These are phyloP conservation scores for Mycena metata DNA, from an alignment of 768 basidiomycete genomes.

Conservation along the genomic window DNA sequence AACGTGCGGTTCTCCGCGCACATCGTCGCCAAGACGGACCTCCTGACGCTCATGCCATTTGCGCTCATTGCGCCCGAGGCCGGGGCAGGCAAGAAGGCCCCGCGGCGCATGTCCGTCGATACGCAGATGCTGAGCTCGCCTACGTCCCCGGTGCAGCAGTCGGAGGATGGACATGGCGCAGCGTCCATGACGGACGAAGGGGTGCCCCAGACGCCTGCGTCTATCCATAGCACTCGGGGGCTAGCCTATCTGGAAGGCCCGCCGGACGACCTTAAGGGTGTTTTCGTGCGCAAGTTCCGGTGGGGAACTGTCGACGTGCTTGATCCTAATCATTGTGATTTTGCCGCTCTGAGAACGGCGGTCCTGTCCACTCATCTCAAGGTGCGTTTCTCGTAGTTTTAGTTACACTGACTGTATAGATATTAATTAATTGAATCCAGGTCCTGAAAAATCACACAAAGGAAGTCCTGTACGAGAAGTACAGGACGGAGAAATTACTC, in stretches of 20 bases:
- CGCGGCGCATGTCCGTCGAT: constrained; percentile 51
- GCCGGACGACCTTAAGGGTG: constrained; percentile 78
- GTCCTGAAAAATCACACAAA: constrained; percentile 86
- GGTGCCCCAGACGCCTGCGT: constrained; percentile 54
- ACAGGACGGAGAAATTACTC: constrained; percentile 90
- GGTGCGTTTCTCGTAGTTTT: constrained; percentile 56
- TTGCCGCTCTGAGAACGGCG: constrained; percentile 85
- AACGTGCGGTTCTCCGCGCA: constrained; percentile 84
- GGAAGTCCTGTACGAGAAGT: constrained; percentile 94
- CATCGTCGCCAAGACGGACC: constrained; percentile 70
- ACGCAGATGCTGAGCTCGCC: constrained; percentile 49
- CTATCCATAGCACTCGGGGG: constrained; percentile 51
- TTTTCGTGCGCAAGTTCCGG: constrained; percentile 83
- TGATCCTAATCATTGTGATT: constrained; percentile 89
- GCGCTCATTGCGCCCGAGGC: constrained; percentile 83
- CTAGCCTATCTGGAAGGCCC: constrained; percentile 64
- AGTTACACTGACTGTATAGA: constrained; percentile 2
- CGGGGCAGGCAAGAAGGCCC: constrained; percentile 55
- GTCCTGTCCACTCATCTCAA: constrained; percentile 89
- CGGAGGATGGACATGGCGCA: constrained; percentile 58
- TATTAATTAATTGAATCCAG: constrained; percentile 52
- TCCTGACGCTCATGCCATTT: constrained; percentile 77
- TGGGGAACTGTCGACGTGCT: constrained; percentile 94
- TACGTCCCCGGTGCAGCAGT: constrained; percentile 49
- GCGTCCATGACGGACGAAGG: constrained; percentile 46